Base-by-base conservation (phyloP, 2,329 filamentous ascomycete species). In the Chrysoporthe austroafricana region DNA sequence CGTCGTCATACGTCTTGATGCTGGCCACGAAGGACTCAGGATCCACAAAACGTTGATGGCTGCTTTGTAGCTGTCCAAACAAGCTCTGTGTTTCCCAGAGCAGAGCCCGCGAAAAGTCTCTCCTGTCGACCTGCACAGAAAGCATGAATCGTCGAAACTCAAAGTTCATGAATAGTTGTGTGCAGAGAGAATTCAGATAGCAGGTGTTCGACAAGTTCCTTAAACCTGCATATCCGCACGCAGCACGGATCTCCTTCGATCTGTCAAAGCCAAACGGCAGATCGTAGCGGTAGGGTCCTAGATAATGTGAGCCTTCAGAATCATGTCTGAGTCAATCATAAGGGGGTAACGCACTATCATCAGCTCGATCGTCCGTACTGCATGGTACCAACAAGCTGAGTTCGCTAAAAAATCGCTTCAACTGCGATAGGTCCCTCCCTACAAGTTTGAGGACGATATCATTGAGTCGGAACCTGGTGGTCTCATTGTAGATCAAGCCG, bases 111-210 rank as follows among this genome's bases (percentile, higher is more conserved):
- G 85, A 83, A 3, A 81, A 78, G 14, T 81, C 78, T 0, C 81
- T 78, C 70, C 91, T 87, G 16, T 82, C 77, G 34, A 92, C 80
- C 9, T 83, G 78, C n/a, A 87, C 83, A 66, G 83, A 79, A 69
- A 98, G 84, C 72, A 99, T 91, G 77, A 98, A 97, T 18, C 87
- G 85, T 21, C 96, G 90, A 74, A 99, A 98, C 7, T 88, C 85
- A 18, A 92, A 81, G 75, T 99, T 98, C 93, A 97, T 98, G 82
- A 95, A 99, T 0, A 99, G 86, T 76, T 99, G 96, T 0, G 94
- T 95, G 69, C 98, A 85, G 0, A 99, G 83, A 0, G 96, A 98
- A 77, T 99, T 99, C 76, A 98, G 86, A 76, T 99, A 99, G 79
- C 96, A 99, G 0, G 96, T 98, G 76, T 97, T 97, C 11, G 93